A percentile compares a stretch with the other conserved stretches of the same genome.
Conservation (phyloP, 2,329 filamentous ascomycete species). For the Colletotrichum sp. region DNA sequence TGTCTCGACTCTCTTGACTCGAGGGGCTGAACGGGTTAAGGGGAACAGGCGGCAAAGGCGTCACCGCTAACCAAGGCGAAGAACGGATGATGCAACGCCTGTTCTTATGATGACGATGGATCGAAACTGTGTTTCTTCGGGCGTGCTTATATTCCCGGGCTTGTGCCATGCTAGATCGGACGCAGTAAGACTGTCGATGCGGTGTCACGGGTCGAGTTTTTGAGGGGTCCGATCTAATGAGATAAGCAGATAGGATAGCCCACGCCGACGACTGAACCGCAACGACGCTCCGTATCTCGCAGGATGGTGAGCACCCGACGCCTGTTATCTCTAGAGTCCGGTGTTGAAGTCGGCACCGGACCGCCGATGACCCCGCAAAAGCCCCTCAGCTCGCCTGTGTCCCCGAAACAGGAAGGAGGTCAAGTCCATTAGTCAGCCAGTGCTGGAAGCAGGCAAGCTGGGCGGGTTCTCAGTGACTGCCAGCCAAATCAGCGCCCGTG, state of each 20-base stretch:
- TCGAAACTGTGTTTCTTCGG: background rate
- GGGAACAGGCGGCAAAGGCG: background rate
- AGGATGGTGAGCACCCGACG: background rate
- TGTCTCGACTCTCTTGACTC: background rate
- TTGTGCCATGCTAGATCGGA: background rate
- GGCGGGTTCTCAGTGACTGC: background rate
- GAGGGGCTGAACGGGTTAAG: background rate
- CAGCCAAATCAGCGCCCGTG: background rate
- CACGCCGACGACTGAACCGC: background rate
- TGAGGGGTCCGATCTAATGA: background rate
- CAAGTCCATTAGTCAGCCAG: background rate
- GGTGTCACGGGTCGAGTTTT: conserved; percentile 1
- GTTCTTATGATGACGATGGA: background rate
- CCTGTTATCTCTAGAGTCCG: background rate
- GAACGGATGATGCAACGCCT: background rate
- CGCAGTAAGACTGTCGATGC: conserved; percentile 2
- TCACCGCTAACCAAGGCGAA: background rate
- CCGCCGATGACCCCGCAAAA: conserved; percentile 12
- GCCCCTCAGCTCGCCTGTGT: background rate
- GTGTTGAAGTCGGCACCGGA: conserved; percentile 6
- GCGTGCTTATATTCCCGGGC: background rate
- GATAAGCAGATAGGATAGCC: background rate
- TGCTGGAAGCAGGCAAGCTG: background rate
- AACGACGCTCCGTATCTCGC: background rate
- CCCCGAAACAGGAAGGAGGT: conserved; percentile 14